Base-by-base conservation (phyloP, 2,329 filamentous ascomycete genomes). In the Coniochaeta hoffmannii region DNA sequence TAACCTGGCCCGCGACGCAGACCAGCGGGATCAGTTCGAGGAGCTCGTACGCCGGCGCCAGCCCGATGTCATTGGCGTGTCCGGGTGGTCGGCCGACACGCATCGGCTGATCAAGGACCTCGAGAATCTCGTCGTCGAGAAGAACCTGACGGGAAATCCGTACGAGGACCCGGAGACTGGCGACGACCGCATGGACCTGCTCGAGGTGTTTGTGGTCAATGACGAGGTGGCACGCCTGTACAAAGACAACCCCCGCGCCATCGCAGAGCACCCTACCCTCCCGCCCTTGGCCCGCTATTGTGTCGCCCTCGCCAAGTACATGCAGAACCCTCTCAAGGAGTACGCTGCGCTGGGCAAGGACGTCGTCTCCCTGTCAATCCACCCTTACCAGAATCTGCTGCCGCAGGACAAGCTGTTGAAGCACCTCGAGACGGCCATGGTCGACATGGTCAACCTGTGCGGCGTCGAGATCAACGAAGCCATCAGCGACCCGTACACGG, bases 181-280 rank as follows among this genome's bases (percentile, higher is more conserved):
- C 55, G 86, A 91, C 58, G 87, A 88, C 60, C 81, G 86, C 56
- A 88, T 79, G 56, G 91, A 96, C 65, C 83, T 84, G 11, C 77
- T 99, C 30, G 93, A 97, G 57, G 88, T 97, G 10, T 79, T 97
- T 30, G 84, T 96, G 55, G 89, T 97, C 59, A 97, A 97, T 63
- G 94, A 99, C 64, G 94, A 99, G 72, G 91, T 97, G 52, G 94
- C 94, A n/a, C 85, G 94, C 46, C 81, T 97, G 4, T 99, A 97
- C 74, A 92, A 97, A 71, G 90, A 91, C 64, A 97, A 91, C 68
- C 82, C 86, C 14, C 85, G 92, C 41, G 92, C 89, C 11, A 77
- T 82, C 51, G 75, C 81, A 11, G 93, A 97, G 60, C 90, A 96
- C 66, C 91, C 94, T 6, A 86, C 86, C 12, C 78, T 96, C 30